Conservation (phyloP, 179 eudicot species). For the Spergularia azorica region DNA sequence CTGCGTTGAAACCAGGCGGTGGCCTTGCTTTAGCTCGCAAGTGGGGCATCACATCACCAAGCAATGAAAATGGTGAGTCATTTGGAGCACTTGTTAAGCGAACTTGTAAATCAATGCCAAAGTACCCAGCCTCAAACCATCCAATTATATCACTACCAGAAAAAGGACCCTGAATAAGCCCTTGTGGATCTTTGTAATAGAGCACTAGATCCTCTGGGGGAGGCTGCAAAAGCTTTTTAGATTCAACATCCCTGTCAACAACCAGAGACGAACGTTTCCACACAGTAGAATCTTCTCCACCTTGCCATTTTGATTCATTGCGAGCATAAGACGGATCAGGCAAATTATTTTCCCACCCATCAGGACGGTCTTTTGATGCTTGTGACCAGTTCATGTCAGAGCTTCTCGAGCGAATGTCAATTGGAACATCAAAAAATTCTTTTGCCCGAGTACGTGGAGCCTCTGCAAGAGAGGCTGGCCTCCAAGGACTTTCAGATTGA, state of each 20-base stretch:
- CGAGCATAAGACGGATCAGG: slow-evolving; percentile 38
- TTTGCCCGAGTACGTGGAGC: slow-evolving; percentile 35
- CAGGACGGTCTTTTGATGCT: slow-evolving; percentile 42
- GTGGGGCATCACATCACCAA: slow-evolving; percentile 99
- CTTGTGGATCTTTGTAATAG: slow-evolving; percentile 89
- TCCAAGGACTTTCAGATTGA: slow-evolving; percentile 54
- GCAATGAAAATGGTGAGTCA: slow-evolving; percentile 63
- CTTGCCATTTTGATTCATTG: slow-evolving; percentile 49
- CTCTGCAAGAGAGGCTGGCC: slow-evolving; percentile 48
- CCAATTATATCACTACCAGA: slow-evolving; percentile 87
- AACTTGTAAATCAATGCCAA: slow-evolving; percentile 86
- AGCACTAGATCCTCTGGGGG: slow-evolving; percentile 88
- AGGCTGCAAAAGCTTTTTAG: slow-evolving; percentile 46
- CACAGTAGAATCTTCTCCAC: slow-evolving; percentile 42
- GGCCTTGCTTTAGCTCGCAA: slow-evolving; percentile 84
- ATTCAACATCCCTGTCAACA: slow-evolving; percentile 56
- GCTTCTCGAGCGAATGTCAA: slow-evolving; percentile 39
- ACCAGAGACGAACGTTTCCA: slow-evolving; percentile 52
- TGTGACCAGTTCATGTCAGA: slow-evolving; percentile 55
- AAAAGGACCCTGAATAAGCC: slow-evolving; percentile 95
- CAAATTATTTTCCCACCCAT: slow-evolving; percentile 36
- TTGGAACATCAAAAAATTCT: slow-evolving; percentile 47
- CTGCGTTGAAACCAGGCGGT: slow-evolving; percentile 79
- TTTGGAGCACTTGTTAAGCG: slow-evolving; percentile 69
- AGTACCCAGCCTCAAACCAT: slow-evolving; percentile 98